Evolutionary conservation across 1,284 basidiomycete genomes (phyloP).

Genomic region (Pseudomicrostroma phylloplanum): DNA sequence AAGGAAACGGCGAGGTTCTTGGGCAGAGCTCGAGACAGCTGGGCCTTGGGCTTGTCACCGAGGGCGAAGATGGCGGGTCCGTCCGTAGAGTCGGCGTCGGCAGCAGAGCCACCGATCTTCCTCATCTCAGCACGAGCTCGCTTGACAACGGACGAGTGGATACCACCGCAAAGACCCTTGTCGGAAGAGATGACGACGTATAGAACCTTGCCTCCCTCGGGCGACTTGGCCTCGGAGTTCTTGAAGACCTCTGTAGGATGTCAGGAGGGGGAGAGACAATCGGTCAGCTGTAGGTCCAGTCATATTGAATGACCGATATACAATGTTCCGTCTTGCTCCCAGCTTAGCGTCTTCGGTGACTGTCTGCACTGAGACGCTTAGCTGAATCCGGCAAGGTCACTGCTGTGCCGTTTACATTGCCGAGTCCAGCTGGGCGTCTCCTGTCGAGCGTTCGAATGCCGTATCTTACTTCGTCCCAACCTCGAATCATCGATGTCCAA

Average conservation of each 20-base stretch:
- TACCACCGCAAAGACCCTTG: conserved; percentile 99
- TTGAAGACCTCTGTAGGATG: conserved; percentile 42
- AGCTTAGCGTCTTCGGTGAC: too few relatives aligned
- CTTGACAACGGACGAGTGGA: conserved; percentile 95
- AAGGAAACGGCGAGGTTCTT: conserved; percentile 77
- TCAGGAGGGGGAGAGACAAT: not conserved
- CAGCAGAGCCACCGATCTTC: conserved; percentile 53
- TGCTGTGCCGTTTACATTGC: not conserved
- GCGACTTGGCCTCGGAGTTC: conserved; percentile 42
- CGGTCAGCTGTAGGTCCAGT: not conserved
- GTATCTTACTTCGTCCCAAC: not conserved
- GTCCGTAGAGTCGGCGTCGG: conserved; percentile 52
- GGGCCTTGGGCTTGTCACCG: conserved; percentile 79
- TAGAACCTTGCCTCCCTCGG: conserved; percentile 43
- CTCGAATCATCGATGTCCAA: not conserved
- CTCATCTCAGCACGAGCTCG: conserved; percentile 64
- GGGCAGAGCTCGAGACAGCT: conserved; percentile 66
- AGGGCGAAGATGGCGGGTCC: conserved; percentile 57
- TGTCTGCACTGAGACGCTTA: not conserved
- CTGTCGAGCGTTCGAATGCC: not conserved
- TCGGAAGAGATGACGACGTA: conserved; percentile 92
- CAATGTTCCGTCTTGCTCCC: too few relatives aligned
- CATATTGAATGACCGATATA: not conserved
- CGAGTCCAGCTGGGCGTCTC: too few relatives aligned
- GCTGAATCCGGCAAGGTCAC: not conserved